Conservation (phyloP, 306 rosid genomes). For the Vigna unguiculata region DNA sequence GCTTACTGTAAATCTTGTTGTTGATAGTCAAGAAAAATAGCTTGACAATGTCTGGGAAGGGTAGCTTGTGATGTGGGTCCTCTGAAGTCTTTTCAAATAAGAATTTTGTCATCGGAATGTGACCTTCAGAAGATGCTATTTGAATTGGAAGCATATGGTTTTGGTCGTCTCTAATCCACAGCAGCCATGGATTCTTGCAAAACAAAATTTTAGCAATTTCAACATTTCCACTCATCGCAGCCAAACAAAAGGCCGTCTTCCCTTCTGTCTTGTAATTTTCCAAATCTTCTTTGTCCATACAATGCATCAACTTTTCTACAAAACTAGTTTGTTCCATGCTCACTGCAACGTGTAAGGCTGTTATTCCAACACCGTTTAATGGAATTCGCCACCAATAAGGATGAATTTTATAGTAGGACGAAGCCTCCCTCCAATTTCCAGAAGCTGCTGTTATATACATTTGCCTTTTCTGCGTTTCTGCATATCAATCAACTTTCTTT, state of each 20-base stretch:
- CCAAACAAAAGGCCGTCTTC: conserved; percentile 28
- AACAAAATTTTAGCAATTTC: background rate
- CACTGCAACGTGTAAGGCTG: conserved; percentile 33
- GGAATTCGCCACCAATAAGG: background rate
- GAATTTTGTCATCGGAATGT: conserved; percentile 2
- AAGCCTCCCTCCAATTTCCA: background rate
- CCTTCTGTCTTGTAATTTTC: conserved; percentile 17
- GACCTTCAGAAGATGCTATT: conserved; percentile 35
- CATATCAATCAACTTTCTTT: background rate
- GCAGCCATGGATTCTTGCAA: background rate
- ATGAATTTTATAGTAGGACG: background rate
- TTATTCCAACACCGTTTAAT: background rate
- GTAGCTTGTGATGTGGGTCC: background rate
- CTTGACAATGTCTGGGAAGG: conserved; percentile 10
- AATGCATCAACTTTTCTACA: background rate
- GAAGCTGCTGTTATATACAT: background rate
- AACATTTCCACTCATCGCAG: conserved; percentile 28
- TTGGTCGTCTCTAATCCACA: conserved; percentile 4
- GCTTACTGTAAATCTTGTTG: conserved; percentile 22
- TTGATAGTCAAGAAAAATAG: conserved; percentile 27
- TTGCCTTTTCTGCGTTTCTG: background rate
- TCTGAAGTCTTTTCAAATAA: background rate
- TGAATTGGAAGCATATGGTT: conserved; percentile 23
- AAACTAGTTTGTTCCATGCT: conserved; percentile 3
- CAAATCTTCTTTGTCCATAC: background rate